Base-by-base conservation (phyloP, 805 yeast genomes). In the Lachancea thermotolerans region DNA sequence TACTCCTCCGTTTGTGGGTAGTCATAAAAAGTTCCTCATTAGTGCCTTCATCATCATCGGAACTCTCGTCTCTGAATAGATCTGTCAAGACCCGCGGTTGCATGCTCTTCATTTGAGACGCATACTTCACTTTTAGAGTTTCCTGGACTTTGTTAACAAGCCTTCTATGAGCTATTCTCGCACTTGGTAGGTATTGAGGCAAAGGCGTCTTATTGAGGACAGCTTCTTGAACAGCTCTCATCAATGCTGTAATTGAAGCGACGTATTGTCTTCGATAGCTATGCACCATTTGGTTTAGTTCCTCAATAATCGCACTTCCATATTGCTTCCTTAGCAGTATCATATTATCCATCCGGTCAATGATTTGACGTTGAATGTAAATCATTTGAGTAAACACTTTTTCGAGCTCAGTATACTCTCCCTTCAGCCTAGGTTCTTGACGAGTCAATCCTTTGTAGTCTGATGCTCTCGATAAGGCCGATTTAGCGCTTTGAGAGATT, bases 171-270 rank as follows among this genome's bases (percentile, higher is more conserved):
- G 79, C 69, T 36, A 73, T 64, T 49, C 73, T 64, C 1, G 75
- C 65, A 52, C 78, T 72, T 1, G 79, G 79, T 15, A 75, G 44
- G 51, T 64, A 74, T 48, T 74, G 79, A 2, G 80, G 79, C 25
- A 75, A 45, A 2, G 79, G 79, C 1, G 68, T 55, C 47, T 74
- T 74, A 36, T 64, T 71, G 6, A 55, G 39, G n/a, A 73, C 53
- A 0, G 78, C 74, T 33, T 66, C 67, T 45, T 71, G 71, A 11
- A 74, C 60, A 8, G 74, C 70, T 34, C 75, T 63, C 53, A 73
- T 54, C 3, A 64, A 45, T 41, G 67, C 60, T 14, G 64, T 57
- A 34, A 74, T 48, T 8, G 73, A 65, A 7, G 72, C 77, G 4
- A 67, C 67, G 9, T 68, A 48, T 45, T 74, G 77, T 41, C 77